phyloP scores from a whole-genome alignment of 352 stramenopile species.

The Globisporangium lucens region DNA sequence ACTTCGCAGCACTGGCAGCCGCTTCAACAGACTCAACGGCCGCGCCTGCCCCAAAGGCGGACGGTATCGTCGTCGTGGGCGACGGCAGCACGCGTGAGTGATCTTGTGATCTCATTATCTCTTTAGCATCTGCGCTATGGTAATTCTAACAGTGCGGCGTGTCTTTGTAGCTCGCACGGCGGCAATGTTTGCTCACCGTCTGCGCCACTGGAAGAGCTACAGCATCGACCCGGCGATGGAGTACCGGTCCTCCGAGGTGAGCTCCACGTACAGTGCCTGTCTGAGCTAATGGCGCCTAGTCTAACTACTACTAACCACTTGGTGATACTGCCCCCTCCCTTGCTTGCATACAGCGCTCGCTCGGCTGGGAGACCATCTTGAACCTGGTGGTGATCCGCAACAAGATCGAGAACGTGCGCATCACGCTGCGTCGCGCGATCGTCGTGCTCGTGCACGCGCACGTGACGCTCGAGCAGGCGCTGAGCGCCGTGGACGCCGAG shows the following conservation, averaged over 20 bases:
- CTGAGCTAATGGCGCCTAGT: neutral
- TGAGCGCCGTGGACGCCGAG: conserved; percentile 62
- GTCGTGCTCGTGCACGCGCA: conserved; percentile 79
- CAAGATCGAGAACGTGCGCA: conserved; percentile 83
- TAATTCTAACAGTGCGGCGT: neutral
- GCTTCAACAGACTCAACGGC: neutral
- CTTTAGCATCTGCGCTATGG: neutral
- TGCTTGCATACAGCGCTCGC: conserved; percentile 27
- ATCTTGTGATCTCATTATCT: neutral
- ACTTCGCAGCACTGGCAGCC: neutral
- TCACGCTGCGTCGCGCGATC: conserved; percentile 50
- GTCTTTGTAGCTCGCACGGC: conserved; percentile 54
- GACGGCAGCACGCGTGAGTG: conserved; percentile 75
- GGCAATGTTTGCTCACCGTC: conserved; percentile 70
- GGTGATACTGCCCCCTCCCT: neutral
- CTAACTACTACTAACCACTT: neutral
- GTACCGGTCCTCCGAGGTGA: conserved; percentile 40
- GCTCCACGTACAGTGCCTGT: neutral
- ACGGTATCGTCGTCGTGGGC: conserved; percentile 76
- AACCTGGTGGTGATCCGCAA: conserved; percentile 79
- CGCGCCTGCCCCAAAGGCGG: conserved; percentile 21
- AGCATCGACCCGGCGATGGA: conserved; percentile 81
- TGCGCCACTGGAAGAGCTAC: conserved; percentile 73
- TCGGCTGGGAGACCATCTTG: conserved; percentile 43
- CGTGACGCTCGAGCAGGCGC: conserved; percentile 68